Evolutionary conservation across 192 early-diverging fungal genomes (phyloP).

Genomic region (Rhizophagus prolifer): DNA sequence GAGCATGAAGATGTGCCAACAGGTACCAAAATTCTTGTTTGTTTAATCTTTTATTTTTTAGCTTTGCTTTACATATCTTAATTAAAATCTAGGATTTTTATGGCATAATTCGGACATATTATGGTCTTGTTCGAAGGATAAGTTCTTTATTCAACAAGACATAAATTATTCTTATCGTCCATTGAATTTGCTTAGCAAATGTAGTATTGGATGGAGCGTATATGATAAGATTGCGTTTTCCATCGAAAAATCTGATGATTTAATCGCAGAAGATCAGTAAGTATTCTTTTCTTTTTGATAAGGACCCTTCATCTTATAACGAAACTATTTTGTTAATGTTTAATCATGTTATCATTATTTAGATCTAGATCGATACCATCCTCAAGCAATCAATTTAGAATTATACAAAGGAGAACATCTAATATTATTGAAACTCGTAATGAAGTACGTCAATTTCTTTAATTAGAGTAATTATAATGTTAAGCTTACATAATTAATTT

Average conservation of each 20-base stretch:
- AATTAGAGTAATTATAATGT: not conserved
- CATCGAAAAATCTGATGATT: slow-evolving; percentile 38
- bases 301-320: no score
- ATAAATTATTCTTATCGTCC: slow-evolving; percentile 50
- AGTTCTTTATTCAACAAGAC: slow-evolving; percentile 64
- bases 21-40: slow-evolving; percentile 38
- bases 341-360: not conserved
- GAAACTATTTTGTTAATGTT: no score
- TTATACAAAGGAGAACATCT: not conserved
- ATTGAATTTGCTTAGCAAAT: slow-evolving; percentile 47
- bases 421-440: not conserved
- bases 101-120: slow-evolving; percentile 64
- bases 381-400: not conserved
- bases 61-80: not conserved
- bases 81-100: slow-evolving; percentile 51
- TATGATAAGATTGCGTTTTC: slow-evolving; percentile 68
- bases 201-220: slow-evolving; percentile 62
- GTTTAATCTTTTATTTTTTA: not conserved
- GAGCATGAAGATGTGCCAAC: slow-evolving; percentile 71
- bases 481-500: no score
- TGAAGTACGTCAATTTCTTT: not conserved
- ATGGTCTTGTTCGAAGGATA: slow-evolving; percentile 77
- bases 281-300: not conserved
- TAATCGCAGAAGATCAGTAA: slow-evolving; percentile 7
- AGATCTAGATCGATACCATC: slow-evolving; percentile 1